phyloP scores from a whole-genome alignment of 805 yeast species.

The Ascoidea tarda region DNA sequence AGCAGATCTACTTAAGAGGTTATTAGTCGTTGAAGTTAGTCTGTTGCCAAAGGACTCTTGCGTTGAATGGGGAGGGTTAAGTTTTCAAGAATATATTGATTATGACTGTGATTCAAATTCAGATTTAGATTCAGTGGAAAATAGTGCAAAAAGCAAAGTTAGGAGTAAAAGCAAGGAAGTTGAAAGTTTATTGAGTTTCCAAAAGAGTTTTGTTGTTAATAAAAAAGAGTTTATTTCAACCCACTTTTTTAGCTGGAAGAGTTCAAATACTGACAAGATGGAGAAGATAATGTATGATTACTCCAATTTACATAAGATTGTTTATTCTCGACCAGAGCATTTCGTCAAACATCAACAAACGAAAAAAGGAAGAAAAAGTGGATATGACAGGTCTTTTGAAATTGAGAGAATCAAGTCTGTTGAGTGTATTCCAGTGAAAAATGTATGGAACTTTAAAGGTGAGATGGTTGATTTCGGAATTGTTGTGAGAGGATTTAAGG shows the following conservation, averaged over 20 bases:
- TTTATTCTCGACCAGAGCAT: not conserved
- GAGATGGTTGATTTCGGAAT: constrained; percentile 5
- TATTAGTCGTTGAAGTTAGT: constrained; percentile 40
- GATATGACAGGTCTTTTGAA: not conserved
- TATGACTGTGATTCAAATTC: constrained; percentile 23
- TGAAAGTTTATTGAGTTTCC: not conserved
- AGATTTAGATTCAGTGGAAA: constrained; percentile 19
- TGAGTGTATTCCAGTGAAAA: constrained; percentile 7
- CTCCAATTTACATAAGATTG: constrained; percentile 3
- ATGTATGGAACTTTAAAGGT: constrained; percentile 4
- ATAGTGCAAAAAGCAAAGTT: constrained; percentile 10
- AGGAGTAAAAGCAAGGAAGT: not conserved
- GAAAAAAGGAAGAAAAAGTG: no score
- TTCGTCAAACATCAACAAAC: not conserved
- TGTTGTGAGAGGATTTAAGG: constrained; percentile 4
- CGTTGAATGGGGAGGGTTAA: constrained; percentile 66
- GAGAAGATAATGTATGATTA: not conserved
- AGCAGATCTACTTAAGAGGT: constrained; percentile 14
- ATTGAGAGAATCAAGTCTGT: not conserved
- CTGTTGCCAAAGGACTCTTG: constrained; percentile 48
- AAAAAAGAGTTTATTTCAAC: constrained; percentile 6
- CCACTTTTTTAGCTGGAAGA: not conserved
- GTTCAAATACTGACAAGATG: not conserved
- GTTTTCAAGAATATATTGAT: constrained; percentile 26
- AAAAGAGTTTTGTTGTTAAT: constrained; percentile 2